phyloP scores from a whole-genome alignment of 495 filamentous ascomycete species.

The Trichocladium uniseriatum region DNA sequence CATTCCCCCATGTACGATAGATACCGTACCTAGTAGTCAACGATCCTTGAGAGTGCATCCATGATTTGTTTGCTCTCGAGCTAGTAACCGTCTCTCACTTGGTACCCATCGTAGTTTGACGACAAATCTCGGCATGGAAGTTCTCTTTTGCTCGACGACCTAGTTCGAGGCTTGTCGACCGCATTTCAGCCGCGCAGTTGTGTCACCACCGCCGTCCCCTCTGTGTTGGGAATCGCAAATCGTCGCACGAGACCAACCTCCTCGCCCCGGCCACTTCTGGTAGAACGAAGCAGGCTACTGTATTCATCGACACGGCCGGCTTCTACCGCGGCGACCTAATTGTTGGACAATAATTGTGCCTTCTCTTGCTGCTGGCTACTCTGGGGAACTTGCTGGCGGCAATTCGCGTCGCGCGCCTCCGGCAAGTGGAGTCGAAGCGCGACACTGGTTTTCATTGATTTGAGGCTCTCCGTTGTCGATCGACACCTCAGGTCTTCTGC shows the following conservation, averaged over 20 bases:
- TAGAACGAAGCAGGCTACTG: too few species aligned
- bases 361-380: background rate
- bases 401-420: constrained; percentile 2
- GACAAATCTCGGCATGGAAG: too few species aligned
- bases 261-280: background rate
- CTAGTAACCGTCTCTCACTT: too few species aligned
- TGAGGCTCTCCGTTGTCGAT: background rate
- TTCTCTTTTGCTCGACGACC: background rate
- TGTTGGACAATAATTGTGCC: background rate
- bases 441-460: background rate
- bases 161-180: background rate
- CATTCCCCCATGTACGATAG: too few species aligned
- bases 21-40: too few species aligned
- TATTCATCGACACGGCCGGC: background rate
- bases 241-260: background rate
- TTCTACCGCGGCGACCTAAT: background rate
- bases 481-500: background rate
- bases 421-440: constrained; percentile 3
- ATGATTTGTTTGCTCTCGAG: too few species aligned
- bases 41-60: too few species aligned
- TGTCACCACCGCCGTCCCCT: background rate
- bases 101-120: too few species aligned
- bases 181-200: background rate
- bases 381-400: too few species aligned
- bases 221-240: background rate